Evolutionary conservation across 805 yeast species (phyloP).

Genomic region (Yamadazyma philogaea): DNA sequence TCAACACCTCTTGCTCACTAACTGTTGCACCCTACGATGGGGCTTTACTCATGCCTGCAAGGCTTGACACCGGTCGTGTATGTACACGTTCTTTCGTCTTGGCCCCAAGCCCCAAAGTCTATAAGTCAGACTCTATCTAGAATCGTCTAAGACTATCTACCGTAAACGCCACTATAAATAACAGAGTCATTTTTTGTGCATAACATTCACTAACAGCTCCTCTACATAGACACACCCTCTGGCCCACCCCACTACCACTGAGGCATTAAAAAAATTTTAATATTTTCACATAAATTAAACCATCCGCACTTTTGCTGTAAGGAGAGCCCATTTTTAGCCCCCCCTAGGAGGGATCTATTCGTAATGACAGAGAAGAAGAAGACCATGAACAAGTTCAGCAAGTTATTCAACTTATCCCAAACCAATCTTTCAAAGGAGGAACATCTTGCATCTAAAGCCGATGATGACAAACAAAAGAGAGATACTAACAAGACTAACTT

Average conservation of each 20-base stretch:
- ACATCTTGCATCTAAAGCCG: neutral
- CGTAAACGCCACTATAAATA: neutral
- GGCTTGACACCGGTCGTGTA: too few species aligned
- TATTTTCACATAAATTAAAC: slow-evolving; percentile 7
- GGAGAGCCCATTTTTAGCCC: neutral
- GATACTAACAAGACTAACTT: neutral
- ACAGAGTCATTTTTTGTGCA: neutral
- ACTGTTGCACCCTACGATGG: too few species aligned
- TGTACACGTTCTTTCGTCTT: too few species aligned
- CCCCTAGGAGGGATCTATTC: neutral
- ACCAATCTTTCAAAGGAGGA: slow-evolving; percentile 10
- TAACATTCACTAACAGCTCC: neutral
- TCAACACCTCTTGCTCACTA: too few species aligned
- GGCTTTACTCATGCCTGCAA: too few species aligned
- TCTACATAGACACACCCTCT: neutral
- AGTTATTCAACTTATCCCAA: slow-evolving; percentile 21
- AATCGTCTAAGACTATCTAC: too few species aligned
- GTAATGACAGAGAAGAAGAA: slow-evolving; percentile 16
- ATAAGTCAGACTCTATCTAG: too few species aligned
- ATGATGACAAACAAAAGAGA: neutral
- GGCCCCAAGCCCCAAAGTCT: too few species aligned
- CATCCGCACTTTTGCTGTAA: slow-evolving; percentile 1
- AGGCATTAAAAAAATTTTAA: slow-evolving; percentile 9
- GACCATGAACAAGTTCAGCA: slow-evolving; percentile 20
- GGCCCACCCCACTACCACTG: slow-evolving; percentile 1